Percentiles rank a stretch among this genome's conserved stretches.
Conservation (phyloP, 768 basidiomycete species). For the Pleurotus salmoneostramineus region DNA sequence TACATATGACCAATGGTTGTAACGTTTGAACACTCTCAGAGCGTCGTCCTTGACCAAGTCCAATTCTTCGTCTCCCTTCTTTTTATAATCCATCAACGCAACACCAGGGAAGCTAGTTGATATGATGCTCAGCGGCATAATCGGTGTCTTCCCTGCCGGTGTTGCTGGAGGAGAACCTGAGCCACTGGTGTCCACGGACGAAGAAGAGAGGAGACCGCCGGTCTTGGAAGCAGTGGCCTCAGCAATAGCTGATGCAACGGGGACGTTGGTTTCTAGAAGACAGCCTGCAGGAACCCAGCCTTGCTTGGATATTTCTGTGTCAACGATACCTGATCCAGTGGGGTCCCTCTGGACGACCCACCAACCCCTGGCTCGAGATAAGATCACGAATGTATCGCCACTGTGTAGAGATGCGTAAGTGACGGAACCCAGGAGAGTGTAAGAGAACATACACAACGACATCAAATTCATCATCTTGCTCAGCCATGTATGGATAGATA, state of each 20-base stretch:
- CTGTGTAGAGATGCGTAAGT: constrained; percentile 31
- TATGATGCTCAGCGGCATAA: constrained; percentile 86
- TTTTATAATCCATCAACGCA: constrained; percentile 94
- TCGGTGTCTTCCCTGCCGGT: constrained; percentile 64
- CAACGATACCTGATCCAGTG: constrained; percentile 74
- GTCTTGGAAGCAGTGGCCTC: constrained; percentile 67
- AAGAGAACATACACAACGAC: constrained; percentile 78
- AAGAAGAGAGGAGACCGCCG: background rate
- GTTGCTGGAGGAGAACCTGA: constrained; percentile 33
- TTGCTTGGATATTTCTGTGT: constrained; percentile 74
- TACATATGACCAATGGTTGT: constrained; percentile 97
- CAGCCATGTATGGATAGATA: constrained; percentile 98
- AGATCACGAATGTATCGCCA: constrained; percentile 90
- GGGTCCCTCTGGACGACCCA: constrained; percentile 98
- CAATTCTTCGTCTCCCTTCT: constrained; percentile 91
- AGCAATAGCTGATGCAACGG: constrained; percentile 83
- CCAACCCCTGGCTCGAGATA: constrained; percentile 96
- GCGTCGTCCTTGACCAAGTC: constrained; percentile 85
- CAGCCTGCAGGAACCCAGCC: constrained; percentile 99
- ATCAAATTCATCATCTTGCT: constrained; percentile 98
- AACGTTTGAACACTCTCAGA: constrained; percentile 92
- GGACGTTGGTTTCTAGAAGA: constrained; percentile 87
- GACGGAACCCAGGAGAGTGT: background rate
- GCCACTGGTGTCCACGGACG: constrained; percentile 25
- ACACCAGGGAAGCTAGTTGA: constrained; percentile 98